These are phyloP conservation scores for Guadua angustifolia DNA, from an alignment of 176 grass and related monocot species.

Conservation along the genomic window DNA sequence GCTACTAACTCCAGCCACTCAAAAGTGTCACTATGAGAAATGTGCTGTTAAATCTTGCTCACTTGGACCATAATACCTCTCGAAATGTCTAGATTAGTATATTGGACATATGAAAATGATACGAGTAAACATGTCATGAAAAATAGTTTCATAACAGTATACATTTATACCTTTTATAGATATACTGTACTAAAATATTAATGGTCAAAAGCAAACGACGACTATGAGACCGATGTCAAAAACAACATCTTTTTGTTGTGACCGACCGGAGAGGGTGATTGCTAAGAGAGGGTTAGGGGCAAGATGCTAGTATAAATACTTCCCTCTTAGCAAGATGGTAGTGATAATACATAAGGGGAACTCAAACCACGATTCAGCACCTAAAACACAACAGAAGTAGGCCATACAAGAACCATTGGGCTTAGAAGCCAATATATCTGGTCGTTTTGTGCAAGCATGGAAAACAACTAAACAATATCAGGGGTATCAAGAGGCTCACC, in stretches of 20 bases:
- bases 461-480: conserved; percentile 3
- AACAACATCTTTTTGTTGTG: background rate
- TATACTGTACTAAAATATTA: conserved; percentile 16
- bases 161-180: background rate
- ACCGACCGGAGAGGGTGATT: background rate
- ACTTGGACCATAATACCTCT: background rate
- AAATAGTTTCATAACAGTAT: background rate
- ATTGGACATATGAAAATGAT: background rate
- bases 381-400: background rate
- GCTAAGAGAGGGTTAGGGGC: background rate
- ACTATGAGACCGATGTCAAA: background rate
- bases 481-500: conserved; percentile 48
- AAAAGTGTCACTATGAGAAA: background rate
- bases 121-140: background rate
- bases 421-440: background rate
- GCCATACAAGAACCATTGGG: background rate
- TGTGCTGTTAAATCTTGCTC: background rate
- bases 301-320: conserved; percentile 1
- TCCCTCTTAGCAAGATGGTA: background rate
- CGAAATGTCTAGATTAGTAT: conserved; percentile 10
- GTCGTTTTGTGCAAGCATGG: conserved; percentile 6
- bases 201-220: background rate
- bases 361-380: background rate
- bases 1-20: background rate
- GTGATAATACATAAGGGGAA: background rate